These are phyloP conservation scores for Neurospora crassa DNA, from an alignment of 2,329 filamentous ascomycete species.

Conservation along the genomic window DNA sequence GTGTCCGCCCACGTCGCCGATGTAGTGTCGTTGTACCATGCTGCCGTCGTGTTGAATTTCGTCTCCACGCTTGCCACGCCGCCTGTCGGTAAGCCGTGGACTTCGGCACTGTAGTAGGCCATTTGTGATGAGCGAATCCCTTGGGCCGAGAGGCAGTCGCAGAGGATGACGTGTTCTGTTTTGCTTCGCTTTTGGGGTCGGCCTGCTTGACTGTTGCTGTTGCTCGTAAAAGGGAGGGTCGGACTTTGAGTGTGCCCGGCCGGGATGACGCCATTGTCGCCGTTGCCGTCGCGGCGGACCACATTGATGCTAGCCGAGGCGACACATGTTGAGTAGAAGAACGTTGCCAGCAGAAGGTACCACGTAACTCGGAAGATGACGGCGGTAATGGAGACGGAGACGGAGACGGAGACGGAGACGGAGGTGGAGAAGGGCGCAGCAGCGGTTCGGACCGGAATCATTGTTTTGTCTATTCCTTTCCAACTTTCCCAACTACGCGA, in stretches of 20 bases:
- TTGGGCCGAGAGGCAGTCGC: conserved; percentile 20
- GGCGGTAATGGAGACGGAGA: neutral
- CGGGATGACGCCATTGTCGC: neutral
- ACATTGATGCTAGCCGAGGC: neutral
- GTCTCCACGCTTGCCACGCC: conserved; percentile 22
- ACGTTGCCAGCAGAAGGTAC: neutral
- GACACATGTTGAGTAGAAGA: neutral
- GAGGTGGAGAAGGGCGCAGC: neutral
- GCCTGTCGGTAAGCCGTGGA: conserved; percentile 13
- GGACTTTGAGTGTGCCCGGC: neutral
- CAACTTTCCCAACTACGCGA: neutral
- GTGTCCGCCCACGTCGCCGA: conserved; percentile 21
- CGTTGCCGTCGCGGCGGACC: neutral
- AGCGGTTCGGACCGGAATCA: neutral
- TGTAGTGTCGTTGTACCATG: conserved; percentile 22
- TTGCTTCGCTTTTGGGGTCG: neutral
- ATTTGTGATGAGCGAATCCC: conserved; percentile 22
- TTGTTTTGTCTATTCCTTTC: neutral
- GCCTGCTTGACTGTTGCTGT: neutral
- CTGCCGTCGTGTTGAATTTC: conserved; percentile 13
- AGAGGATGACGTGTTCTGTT: conserved; percentile 23
- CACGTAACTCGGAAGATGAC: neutral
- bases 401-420: neutral
- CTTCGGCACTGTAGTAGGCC: conserved; percentile 20
- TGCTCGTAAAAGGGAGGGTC: neutral